Evolutionary conservation across 2,329 filamentous ascomycete species (phyloP).

Genomic region (Uncinocarpus reesii): DNA sequence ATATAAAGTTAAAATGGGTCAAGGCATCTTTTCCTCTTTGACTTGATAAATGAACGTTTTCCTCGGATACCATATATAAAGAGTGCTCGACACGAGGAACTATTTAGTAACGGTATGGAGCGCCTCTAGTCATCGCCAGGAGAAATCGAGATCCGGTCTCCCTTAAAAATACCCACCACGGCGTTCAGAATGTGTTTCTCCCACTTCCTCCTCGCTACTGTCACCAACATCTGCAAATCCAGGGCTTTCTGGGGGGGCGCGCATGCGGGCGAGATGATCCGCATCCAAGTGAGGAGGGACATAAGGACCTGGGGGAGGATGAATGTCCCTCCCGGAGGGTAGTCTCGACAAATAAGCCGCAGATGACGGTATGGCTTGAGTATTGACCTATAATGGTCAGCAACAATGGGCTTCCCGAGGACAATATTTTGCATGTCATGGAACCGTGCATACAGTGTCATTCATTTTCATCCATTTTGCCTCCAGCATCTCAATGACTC

Average conservation of each 20-base stretch:
- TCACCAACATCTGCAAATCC: constrained; percentile 4
- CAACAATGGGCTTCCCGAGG: not conserved
- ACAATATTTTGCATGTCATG: not conserved
- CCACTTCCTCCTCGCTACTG: constrained; percentile 13
- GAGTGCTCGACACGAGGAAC: no score
- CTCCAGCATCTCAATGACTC: constrained; percentile 77
- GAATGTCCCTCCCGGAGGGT: constrained; percentile 81
- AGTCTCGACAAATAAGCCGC: constrained; percentile 65
- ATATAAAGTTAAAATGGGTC: not conserved
- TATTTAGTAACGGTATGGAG: no score
- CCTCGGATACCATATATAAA: no score
- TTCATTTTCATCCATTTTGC: constrained; percentile 88
- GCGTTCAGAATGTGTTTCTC: not conserved
- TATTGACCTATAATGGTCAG: constrained; percentile 55
- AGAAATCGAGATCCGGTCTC: no score
- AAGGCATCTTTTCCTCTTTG: not conserved
- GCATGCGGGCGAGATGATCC: constrained; percentile 44
- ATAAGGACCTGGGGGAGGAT: constrained; percentile 56
- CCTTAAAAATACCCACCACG: constrained; percentile 11
- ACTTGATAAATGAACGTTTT: no score
- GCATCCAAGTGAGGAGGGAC: constrained; percentile 54
- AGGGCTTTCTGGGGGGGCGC: constrained; percentile 12
- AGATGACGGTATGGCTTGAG: constrained; percentile 62
- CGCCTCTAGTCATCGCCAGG: no score
- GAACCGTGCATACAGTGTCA: constrained; percentile 58